Conservation (phyloP, 2,329 filamentous ascomycete genomes). For the Fusarium sp. region DNA sequence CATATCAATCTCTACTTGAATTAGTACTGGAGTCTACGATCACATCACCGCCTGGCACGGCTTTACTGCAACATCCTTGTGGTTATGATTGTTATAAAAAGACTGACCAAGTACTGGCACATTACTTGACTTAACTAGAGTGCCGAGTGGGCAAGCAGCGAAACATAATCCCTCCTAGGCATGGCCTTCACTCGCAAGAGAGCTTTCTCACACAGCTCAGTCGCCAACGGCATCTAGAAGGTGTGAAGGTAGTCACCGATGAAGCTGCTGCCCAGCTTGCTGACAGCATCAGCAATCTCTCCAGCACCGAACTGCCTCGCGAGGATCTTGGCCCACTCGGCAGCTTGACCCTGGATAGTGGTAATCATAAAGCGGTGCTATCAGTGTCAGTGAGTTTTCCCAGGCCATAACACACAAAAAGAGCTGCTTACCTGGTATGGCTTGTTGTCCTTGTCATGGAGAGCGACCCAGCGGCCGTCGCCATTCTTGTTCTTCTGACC, state of each 20-base stretch:
- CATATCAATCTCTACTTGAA: not conserved
- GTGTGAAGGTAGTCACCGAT: not conserved
- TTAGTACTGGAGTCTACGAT: not conserved
- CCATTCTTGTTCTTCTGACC: conserved; percentile 34
- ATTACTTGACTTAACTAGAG: not conserved
- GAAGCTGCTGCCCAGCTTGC: not conserved
- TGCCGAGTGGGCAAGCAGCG: not conserved
- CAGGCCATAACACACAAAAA: too few relatives aligned
- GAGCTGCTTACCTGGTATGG: conserved; percentile 22
- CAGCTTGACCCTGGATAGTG: not conserved
- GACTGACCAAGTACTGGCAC: not conserved
- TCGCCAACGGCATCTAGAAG: not conserved
- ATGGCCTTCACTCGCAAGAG: not conserved
- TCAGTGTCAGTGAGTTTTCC: not conserved
- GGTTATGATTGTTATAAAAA: not conserved
- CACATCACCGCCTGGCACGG: not conserved
- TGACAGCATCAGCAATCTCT: not conserved
- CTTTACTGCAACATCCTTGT: not conserved
- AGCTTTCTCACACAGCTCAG: not conserved
- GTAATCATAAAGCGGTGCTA: not conserved
- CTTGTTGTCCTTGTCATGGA: conserved; percentile 36
- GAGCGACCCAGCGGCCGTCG: conserved; percentile 22
- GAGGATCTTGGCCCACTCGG: not conserved
- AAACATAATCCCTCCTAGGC: not conserved
- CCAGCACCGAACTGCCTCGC: not conserved